Base-by-base conservation (phyloP, 2,329 filamentous ascomycete genomes). In the Akanthomyces muscarius region DNA sequence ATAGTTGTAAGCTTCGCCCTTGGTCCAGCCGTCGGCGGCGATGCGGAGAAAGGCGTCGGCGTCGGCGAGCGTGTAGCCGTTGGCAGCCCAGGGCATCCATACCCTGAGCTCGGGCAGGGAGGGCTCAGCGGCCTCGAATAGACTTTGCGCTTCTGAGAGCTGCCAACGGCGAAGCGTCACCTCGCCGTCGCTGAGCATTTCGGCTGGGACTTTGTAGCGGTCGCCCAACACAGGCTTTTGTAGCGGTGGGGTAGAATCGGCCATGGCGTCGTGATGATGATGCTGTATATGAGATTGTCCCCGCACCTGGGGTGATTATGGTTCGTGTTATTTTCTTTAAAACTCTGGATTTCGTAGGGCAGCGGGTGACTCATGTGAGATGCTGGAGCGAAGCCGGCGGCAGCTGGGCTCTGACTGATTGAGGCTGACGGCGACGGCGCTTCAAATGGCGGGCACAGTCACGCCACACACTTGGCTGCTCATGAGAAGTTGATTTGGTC, bases 1-100 rank as follows among this genome's bases (percentile, higher is more conserved):
- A 18, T 59, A 68, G 62, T 67, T 53, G 57, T 65, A 68, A 4
- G 28, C 56, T 5, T 61, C 13, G 13, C 62, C 65, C 0, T 33
- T n/a, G 25, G 62, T 52, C 66, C 66, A 69, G 6, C 52, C 61
- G 7, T 50, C 25, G 36, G 8, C 42, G 3, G 60, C 53, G n/a
- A 61, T 41, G 14, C 23, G 36, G 23, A 69, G 45, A 18, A 65
- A 66, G 1, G 44, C 23, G 33, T 50, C 42, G 5, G 67, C 66
- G n/a, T 65, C 55, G 11, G 44, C 47, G 5, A 50, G 48, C 14
- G 44, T 45, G 51, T 69, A 68, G 25, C 64, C 62, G 14, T 64
- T 38, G 30, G 62, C 53, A 2, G 67, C 65, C 65, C 66, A 68
- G 38, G 66, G 66, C 64, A 68, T 65, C 67, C 67, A 68, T 6